Percentiles rank a stretch among this genome's conserved stretches.
phyloP scores from a whole-genome alignment of 495 filamentous ascomycete genomes.

The Glutinoglossum americanum region DNA sequence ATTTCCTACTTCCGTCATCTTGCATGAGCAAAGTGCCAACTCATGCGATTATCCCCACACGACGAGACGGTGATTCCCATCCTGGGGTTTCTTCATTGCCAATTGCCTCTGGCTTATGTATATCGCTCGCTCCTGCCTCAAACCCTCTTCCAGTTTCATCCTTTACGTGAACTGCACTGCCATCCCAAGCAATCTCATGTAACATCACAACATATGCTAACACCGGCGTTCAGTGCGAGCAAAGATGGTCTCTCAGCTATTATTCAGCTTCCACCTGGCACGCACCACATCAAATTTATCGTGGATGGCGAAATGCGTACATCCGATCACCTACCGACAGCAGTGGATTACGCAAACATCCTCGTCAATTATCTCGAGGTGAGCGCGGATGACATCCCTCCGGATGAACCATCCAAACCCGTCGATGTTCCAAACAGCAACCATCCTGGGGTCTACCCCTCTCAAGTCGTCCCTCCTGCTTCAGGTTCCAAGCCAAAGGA shows the following conservation, averaged over 20 bases:
- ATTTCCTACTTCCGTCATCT: background rate
- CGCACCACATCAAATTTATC: slow-evolving; percentile 90
- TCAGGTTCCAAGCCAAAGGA: slow-evolving; percentile 12
- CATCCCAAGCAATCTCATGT: background rate
- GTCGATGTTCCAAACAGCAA: slow-evolving; percentile 1
- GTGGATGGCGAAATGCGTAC: slow-evolving; percentile 84
- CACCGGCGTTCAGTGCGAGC: slow-evolving; percentile 16
- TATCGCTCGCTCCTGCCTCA: slow-evolving; percentile 3
- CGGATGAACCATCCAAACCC: slow-evolving; percentile 5
- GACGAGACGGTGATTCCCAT: background rate
- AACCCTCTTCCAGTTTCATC: background rate
- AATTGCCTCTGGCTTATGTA: background rate
- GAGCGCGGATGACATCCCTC: slow-evolving; percentile 47
- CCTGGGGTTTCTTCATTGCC: background rate
- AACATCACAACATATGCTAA: slow-evolving; percentile 6
- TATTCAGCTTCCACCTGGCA: slow-evolving; percentile 69
- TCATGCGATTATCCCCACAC: background rate
- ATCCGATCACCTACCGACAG: slow-evolving; percentile 69
- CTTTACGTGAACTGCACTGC: background rate
- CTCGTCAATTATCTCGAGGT: slow-evolving; percentile 96
- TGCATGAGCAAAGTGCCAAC: slow-evolving; percentile 1
- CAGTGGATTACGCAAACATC: slow-evolving; percentile 90
- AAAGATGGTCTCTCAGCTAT: slow-evolving; percentile 46
- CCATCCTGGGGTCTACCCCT: background rate
- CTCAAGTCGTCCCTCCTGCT: slow-evolving; percentile 24